These are phyloP conservation scores for Cerioporus squamosus DNA, from an alignment of 1,284 basidiomycete genomes.

Conservation along the genomic window DNA sequence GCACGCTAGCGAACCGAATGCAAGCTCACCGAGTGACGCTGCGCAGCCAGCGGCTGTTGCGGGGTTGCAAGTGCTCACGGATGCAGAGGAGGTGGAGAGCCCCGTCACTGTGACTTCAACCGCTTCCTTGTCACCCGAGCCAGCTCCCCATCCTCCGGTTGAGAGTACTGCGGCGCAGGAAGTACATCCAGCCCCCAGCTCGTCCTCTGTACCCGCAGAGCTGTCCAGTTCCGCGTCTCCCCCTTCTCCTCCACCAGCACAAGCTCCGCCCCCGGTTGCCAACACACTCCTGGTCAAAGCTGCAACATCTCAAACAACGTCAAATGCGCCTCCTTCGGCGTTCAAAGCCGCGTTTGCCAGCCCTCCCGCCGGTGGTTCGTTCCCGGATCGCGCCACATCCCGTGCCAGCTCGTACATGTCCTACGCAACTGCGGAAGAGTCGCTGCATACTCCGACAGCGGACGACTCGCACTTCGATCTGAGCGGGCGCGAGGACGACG, in stretches of 20 bases:
- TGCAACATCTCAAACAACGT: constrained; percentile 1
- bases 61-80: neutral
- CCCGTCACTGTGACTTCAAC: neutral
- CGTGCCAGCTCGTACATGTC: constrained; percentile 37
- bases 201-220: too few species aligned
- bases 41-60: neutral
- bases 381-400: constrained; percentile 28
- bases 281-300: neutral
- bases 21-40: neutral
- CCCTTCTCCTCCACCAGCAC: neutral
- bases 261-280: neutral
- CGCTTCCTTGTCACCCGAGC: neutral
- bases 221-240: too few species aligned
- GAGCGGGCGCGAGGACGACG: constrained; percentile 8
- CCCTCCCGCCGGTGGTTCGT: constrained; percentile 10
- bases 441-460: constrained; percentile 17
- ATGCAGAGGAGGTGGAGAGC: constrained; percentile 2
- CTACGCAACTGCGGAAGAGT: constrained; percentile 38
- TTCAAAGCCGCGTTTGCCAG: constrained; percentile 26
- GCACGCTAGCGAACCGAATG: neutral
- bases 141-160: neutral
- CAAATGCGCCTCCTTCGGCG: constrained; percentile 31
- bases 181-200: too few species aligned
- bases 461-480: constrained; percentile 14
- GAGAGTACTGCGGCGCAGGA: neutral